Evolutionary conservation across 202 grass and related monocot genomes (phyloP), one percentile per base, ranked within the genome.

Genomic region (Zoysia matrella): DNA sequence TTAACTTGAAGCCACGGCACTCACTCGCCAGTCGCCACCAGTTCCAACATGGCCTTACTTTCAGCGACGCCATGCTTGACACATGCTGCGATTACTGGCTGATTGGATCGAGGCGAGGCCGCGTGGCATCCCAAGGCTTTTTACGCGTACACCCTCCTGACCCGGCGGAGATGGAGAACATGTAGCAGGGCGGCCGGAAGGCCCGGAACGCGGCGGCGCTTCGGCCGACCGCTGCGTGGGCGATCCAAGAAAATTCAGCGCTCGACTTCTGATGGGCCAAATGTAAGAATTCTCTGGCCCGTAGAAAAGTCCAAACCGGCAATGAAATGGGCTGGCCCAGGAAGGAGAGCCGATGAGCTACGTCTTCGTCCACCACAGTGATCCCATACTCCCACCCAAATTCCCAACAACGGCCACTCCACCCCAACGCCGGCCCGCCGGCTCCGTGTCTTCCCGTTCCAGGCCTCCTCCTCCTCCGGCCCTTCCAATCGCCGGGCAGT

Each of bases 311-410:
- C 30, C 30, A 36, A 36, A 36, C 30, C 30, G 30, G 30, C 30
- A 36, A 36, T 36, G 30, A 36, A 36, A 18, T 63, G 46, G 47
- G 1, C 39, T 3, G 62, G 14, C 47, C 68, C 57, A 52, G 2
- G 0, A 58, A 72, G 40, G 52, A 65, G 7, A 56, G 48, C 22
- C 8, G 43, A 41, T 72, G 43, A 12, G 8, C 13, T 12, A 71
- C 77, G 63, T 67, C 70, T 60, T 56, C 58, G 52, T 77, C 83
- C 83, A 86, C 52, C 83, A 86, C 87, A 69, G 30, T 73, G 83
- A 89, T 82, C 68, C 30, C 30, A 36, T 36, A 36, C 30, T 36
- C 30, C 72, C 40, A 85, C 82, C 87, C 73, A 7, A 30, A 47
- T 1, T 7, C 42, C 65, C 8, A 69, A 56, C 64, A 70, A 76